Base-by-base conservation (phyloP, 768 basidiomycete genomes). In the Rhodotorula graminis region DNA sequence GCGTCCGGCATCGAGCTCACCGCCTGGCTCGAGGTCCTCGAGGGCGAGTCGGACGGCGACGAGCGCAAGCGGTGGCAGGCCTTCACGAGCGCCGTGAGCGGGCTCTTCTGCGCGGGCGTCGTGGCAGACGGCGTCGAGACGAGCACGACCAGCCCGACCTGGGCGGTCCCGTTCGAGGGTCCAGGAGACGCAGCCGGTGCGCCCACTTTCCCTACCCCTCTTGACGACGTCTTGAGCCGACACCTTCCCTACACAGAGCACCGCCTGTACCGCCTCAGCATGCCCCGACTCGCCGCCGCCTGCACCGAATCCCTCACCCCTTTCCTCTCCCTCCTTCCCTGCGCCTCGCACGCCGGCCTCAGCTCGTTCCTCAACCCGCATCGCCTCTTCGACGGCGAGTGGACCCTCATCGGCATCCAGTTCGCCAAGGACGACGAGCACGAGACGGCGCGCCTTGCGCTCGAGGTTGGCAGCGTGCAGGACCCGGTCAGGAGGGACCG, bases 261-360 rank as follows among this genome's bases (percentile, higher is more conserved):
- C 64, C 50, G 67, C 50, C 44, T 87, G 88, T 57, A 93, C 90
- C 6, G 90, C 88, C 0, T 86, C 87, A 3, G 90, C 90, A 0
- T 72, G 78, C 27, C 82, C 83, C 67, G 84, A 87, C 15, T 91
- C 89, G 80, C 82, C 80, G 33, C 89, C 88, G 21, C 97, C n/a
- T 99, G 95, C 79, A 98, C 95, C 10, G 96, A 98, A 80, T 97
- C 97, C 78, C 83, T 98, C 16, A 97, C 95, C 0, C 95, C 96
- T 0, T 96, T 98, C 82, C 85, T 97, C 69, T 93, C 95, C 79
- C 87, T 97, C 18, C 83, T 98, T 2, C 96, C 96, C 0, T 98
- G 95, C 84, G 92, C 96, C 79, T 88, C 90, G 11, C 83, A 85
- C 29, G 92, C 93, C 0, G 94, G 96, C 21, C 84, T 97, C 31